Conservation (phyloP, 495 filamentous ascomycete genomes). For the Penicillium odoratum region DNA sequence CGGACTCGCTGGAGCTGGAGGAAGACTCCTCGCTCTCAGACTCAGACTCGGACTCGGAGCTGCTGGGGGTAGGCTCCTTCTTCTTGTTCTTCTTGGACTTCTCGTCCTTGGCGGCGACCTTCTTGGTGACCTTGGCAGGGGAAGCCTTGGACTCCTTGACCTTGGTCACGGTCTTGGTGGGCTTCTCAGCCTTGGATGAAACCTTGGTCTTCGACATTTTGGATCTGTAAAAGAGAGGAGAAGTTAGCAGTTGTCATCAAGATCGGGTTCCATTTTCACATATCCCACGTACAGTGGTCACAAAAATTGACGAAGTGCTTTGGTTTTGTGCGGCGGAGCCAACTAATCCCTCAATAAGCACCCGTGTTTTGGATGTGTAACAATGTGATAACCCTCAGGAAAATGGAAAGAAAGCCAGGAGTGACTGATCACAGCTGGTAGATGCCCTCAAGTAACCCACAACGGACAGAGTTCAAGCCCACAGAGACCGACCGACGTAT, state of each 20-base stretch:
- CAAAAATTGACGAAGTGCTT: conserved; percentile 18
- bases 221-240: conserved; percentile 24
- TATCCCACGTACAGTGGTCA: conserved; percentile 25
- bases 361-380: conserved; percentile 35
- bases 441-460: conserved; percentile 49
- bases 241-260: conserved; percentile 38
- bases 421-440: conserved; percentile 38
- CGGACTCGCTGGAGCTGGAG: conserved; percentile 40
- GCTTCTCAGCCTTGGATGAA: conserved; percentile 45
- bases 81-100: conserved; percentile 20
- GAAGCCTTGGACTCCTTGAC: conserved; percentile 56
- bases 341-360: conserved; percentile 43
- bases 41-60: conserved; percentile 41
- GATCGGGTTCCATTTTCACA: conserved; percentile 15
- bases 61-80: conserved; percentile 32
- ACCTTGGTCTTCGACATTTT: conserved; percentile 57
- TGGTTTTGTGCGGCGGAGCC: conserved; percentile 41
- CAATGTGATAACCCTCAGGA: conserved; percentile 36
- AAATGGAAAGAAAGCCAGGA: conserved; percentile 28
- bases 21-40: conserved; percentile 8
- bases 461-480: conserved; percentile 51
- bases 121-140: conserved; percentile 29
- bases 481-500: conserved; percentile 47
- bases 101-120: conserved; percentile 41
- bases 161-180: conserved; percentile 50